Percentiles rank a stretch among this genome's conserved stretches.
These are phyloP conservation scores for Pseudoneurospora amorphoporcata DNA, from an alignment of 495 filamentous ascomycete genomes.

Conservation along the genomic window DNA sequence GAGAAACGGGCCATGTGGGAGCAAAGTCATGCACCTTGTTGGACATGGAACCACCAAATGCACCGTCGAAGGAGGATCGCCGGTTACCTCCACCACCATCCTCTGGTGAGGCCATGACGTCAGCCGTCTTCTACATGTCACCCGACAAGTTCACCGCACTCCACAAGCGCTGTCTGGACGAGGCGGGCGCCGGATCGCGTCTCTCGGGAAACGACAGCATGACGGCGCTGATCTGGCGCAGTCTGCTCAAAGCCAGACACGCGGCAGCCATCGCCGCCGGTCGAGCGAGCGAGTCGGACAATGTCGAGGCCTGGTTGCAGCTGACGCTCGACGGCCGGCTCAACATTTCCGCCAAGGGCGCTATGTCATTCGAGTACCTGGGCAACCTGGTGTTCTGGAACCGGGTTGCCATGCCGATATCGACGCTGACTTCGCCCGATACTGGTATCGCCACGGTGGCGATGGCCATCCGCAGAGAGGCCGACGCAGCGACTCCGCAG, in stretches of 20 bases:
- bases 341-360: slow-evolving; percentile 1
- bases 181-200: neutral
- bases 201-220: slow-evolving; percentile 8
- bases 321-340: slow-evolving; percentile 4
- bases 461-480: neutral
- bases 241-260: slow-evolving; percentile 3
- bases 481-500: neutral
- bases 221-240: slow-evolving; percentile 8
- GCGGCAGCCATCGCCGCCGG: neutral
- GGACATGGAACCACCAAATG: neutral
- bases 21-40: neutral
- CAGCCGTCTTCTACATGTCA: slow-evolving; percentile 9
- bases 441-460: slow-evolving; percentile 1
- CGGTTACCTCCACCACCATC: neutral
- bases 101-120: slow-evolving; percentile 1
- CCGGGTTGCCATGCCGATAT: neutral
- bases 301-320: neutral
- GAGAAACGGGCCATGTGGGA: neutral
- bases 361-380: slow-evolving; percentile 6
- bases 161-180: neutral
- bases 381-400: slow-evolving; percentile 7
- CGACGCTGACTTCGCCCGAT: neutral
- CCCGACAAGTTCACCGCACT: slow-evolving; percentile 2
- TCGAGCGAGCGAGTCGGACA: neutral
- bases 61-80: neutral